Base-by-base conservation (phyloP, 148 eudicot species). In the Cornus suecica region DNA sequence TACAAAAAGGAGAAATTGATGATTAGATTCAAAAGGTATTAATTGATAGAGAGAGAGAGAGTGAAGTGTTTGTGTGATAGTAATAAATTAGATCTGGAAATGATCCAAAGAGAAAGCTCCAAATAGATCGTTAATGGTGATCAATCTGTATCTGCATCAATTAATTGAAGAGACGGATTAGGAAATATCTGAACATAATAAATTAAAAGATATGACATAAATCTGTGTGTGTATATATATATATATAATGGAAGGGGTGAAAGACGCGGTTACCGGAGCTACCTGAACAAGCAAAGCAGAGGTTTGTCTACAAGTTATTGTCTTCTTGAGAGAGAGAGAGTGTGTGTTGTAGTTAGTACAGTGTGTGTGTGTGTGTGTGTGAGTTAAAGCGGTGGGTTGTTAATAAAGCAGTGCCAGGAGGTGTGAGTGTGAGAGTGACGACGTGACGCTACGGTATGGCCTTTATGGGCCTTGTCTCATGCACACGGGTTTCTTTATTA, bases 231-330 rank as follows among this genome's bases (percentile, higher is more conserved):
- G 9, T 58, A 54, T 15, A 54, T 1, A 69, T 63, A 25, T 52
- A 51, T 14, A 34, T 51, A 2, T n/a, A 16, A 73, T 72, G 66
- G 27, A 37, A 78, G 29, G 67, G 76, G 37, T 63, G 45, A 37
- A 10, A 63, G 15, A 9, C 42, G 56, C 34, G 54, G 22, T 30
- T 45, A 2, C 22, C 25, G 37, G 65, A 71, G 80, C 56, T 32
- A 31, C 52, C 65, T 58, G 73, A 9, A 56, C 8, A 54, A 42
- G 69, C 61, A 28, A 65, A 37, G 73, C 74, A 68, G 37, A 75
- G 77, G 27, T 61, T 68, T 79, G 81, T 73, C 81, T 24, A 68
- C 32, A 62, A 79, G 73, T 48, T 71, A 68, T 74, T 74, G 77
- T 68, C 77, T 41, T 73, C 68, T 22, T 16, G 20, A 51, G 10